Percentiles rank a stretch among this genome's conserved stretches.
phyloP scores from a whole-genome alignment of 2,329 filamentous ascomycete genomes.

The Fusarium sulawesiense region DNA sequence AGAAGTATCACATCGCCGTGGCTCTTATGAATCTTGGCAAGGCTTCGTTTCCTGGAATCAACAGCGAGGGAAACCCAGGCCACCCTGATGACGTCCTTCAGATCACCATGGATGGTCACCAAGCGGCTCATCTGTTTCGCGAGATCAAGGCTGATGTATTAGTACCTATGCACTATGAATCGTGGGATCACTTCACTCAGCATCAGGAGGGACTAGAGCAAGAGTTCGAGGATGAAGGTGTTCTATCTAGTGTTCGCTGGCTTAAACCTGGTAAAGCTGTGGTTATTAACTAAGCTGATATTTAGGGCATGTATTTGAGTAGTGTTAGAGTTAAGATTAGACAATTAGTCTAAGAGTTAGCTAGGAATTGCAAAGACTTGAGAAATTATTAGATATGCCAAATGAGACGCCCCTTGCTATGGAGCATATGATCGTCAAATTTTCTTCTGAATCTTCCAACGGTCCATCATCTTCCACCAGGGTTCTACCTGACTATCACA shows the following conservation, averaged over 20 bases:
- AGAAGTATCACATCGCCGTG: not conserved
- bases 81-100: not conserved
- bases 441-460: no score
- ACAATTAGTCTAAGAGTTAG: not conserved
- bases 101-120: conserved; percentile 16
- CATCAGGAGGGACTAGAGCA: not conserved
- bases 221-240: not conserved
- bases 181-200: conserved; percentile 13
- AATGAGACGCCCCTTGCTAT: no score
- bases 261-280: not conserved
- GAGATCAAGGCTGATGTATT: conserved; percentile 6
- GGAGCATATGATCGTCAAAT: no score
- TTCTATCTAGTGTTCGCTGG: not conserved
- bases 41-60: not conserved
- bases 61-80: not conserved
- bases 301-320: not conserved
- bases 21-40: conserved; percentile 7
- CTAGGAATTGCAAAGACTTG: not conserved
- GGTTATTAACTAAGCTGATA: not conserved
- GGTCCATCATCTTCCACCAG: no score
- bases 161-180: conserved; percentile 22
- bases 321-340: not conserved
- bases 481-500: no score
- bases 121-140: not conserved
- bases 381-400: fast-evolving